phyloP scores from a whole-genome alignment of 2,329 filamentous ascomycete species.

The Aplosporella prunicola region DNA sequence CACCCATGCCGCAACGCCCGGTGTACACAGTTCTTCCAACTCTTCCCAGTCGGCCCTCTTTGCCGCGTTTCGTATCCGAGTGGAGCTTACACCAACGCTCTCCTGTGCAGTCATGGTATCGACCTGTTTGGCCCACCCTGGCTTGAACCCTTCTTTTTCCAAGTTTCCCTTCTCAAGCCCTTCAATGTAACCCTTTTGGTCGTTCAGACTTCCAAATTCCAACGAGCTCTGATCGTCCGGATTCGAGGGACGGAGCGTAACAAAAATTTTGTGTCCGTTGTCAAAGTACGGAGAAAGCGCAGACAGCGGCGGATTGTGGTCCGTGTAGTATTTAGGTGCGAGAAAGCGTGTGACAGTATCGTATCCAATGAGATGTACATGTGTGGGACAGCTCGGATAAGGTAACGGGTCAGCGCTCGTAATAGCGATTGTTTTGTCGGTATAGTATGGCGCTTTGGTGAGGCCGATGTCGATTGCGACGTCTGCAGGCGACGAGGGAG shows the following conservation, averaged over 20 bases:
- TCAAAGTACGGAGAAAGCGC: slow-evolving; percentile 56
- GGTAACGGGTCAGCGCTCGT: slow-evolving; percentile 26
- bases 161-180: slow-evolving; percentile 39
- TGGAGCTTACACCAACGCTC: slow-evolving; percentile 42
- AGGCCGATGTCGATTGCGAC: slow-evolving; percentile 55
- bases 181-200: slow-evolving; percentile 48
- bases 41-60: slow-evolving; percentile 37
- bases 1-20: slow-evolving; percentile 50
- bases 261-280: slow-evolving; percentile 48
- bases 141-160: slow-evolving; percentile 45
- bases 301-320: slow-evolving; percentile 36
- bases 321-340: slow-evolving; percentile 60
- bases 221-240: slow-evolving; percentile 34
- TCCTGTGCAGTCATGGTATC: slow-evolving; percentile 5
- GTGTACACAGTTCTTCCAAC: slow-evolving; percentile 47
- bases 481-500: slow-evolving; percentile 9
- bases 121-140: slow-evolving; percentile 36
- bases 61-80: slow-evolving; percentile 52
- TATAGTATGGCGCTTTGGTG: slow-evolving; percentile 64
- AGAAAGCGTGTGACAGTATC: slow-evolving; percentile 68
- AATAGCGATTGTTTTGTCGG: slow-evolving; percentile 58
- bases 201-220: slow-evolving; percentile 48
- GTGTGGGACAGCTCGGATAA: slow-evolving; percentile 33
- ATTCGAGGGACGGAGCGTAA: slow-evolving; percentile 49
- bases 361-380: slow-evolving; percentile 64